Base-by-base conservation (phyloP, 2,329 filamentous ascomycete species). In the Microdochium trichocladiopsis region DNA sequence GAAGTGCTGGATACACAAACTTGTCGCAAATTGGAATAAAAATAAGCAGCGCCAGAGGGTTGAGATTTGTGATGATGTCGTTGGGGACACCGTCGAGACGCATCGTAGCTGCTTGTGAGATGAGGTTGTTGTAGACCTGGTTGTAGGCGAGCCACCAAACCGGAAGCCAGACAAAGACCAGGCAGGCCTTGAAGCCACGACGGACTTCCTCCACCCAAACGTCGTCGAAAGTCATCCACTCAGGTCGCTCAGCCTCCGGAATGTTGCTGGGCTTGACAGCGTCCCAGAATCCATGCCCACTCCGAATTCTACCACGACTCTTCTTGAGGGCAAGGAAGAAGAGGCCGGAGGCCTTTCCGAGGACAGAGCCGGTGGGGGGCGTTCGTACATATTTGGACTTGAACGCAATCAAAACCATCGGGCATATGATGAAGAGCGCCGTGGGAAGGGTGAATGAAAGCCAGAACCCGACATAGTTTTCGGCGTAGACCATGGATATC, bases 141-240 rank as follows among this genome's bases (percentile, higher is more conserved):
- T 78, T 79, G 66, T 82, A 82, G 25, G 75, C 73, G 52, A 78
- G 69, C 72, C 78, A 82, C 69, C 80, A 83, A 57, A 84, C 76
- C 41, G 86, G 86, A 52, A 84, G 79, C 74, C 86, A 90, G 56
- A 83, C 68, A 68, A 88, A 92, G 31, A 90, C 86, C 57, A 80
- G 76, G 72, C 85, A 88, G 52, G 86, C 85, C 60, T 79, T 75
- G 52, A 88, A 72, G 55, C 86, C 87, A 68, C 87, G 84, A 50
- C 77, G 76, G 49, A 91, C 83, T 64, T 92, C 86, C 63, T 90
- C 87, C 31, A 93, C 88, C 87, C 88, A 93, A 50, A 82, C 81
- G 59, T 93, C 89, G 56, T 93, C 88, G 59, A 90, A 91, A 0
- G 84, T 87, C 85, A 92, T 91, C 87, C 87, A 92, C 0, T 52